These are phyloP conservation scores for Candida freyschussii DNA, from an alignment of 1,139 yeast species.

Conservation along the genomic window DNA sequence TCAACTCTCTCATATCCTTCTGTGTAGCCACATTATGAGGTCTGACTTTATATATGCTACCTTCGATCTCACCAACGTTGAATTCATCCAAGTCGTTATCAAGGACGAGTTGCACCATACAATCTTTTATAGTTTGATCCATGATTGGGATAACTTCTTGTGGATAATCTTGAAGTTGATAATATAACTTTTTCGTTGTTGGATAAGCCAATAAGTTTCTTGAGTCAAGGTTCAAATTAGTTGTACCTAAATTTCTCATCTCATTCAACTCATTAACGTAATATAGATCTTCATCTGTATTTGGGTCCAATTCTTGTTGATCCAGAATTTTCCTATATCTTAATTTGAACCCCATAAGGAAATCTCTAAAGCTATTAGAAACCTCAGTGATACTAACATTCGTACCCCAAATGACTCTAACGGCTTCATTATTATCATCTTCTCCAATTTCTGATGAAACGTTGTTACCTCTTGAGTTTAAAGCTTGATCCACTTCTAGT, in stretches of 20 bases:
- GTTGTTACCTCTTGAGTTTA: conserved; percentile 2
- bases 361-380: conserved; percentile 72
- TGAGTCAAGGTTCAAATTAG: conserved; percentile 82
- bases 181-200: conserved; percentile 70
- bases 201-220: conserved; percentile 73
- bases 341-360: conserved; percentile 75
- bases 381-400: conserved; percentile 90
- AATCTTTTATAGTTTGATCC: conserved; percentile 94
- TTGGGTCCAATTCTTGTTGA: conserved; percentile 40
- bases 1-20: conserved; percentile 88
- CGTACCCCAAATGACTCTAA: conserved; percentile 97
- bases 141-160: conserved; percentile 95
- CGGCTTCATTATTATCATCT: conserved; percentile 48
- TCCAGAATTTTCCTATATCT: conserved; percentile 67
- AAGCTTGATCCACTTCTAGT: conserved; percentile 9
- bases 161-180: conserved; percentile 86
- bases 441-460: conserved; percentile 19
- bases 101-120: conserved; percentile 72
- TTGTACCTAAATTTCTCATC: conserved; percentile 74
- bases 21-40: conserved; percentile 72
- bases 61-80: conserved; percentile 55
- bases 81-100: conserved; percentile 43
- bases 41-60: conserved; percentile 78
- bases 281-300: conserved; percentile 67
- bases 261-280: conserved; percentile 70